These are phyloP conservation scores for Phytophthora litchii DNA, from an alignment of 352 stramenopile species.

Conservation along the genomic window DNA sequence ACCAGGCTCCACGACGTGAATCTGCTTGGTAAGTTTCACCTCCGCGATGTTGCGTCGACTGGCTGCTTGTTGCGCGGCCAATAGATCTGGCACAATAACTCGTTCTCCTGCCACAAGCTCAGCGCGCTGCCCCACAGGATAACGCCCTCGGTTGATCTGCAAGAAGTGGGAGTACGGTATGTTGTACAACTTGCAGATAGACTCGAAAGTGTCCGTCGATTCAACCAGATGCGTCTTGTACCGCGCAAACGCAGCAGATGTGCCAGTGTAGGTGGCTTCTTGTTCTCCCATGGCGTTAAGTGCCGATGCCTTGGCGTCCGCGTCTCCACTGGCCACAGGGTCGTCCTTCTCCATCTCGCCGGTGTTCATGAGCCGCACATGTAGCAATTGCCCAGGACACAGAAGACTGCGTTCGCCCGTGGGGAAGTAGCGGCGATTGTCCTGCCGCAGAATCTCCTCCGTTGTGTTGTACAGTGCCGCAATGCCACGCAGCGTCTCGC, in stretches of 20 bases:
- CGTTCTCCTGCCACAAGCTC: constrained; percentile 62
- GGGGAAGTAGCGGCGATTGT: constrained; percentile 85
- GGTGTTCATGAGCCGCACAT: constrained; percentile 82
- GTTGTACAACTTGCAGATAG: constrained; percentile 65
- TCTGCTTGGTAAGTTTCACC: constrained; percentile 88
- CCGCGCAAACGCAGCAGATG: constrained; percentile 58
- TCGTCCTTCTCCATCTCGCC: constrained; percentile 61
- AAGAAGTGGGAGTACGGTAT: constrained; percentile 76
- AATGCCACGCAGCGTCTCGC: constrained; percentile 74
- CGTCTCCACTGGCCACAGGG: constrained; percentile 7
- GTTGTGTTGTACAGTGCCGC: constrained; percentile 82
- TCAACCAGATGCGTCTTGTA: constrained; percentile 74
- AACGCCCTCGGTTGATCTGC: constrained; percentile 80
- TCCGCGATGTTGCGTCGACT: constrained; percentile 74
- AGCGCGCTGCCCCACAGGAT: constrained; percentile 66
- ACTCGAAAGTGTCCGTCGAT: constrained; percentile 70
- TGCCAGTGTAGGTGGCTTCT: constrained; percentile 36
- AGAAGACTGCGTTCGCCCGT: constrained; percentile 71
- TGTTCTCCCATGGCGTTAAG: constrained; percentile 17
- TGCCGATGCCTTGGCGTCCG: constrained; percentile 14
- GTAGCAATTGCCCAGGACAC: constrained; percentile 73
- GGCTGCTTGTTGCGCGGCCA: constrained; percentile 58
- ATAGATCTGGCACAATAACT: constrained; percentile 78
- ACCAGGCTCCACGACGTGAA: constrained; percentile 74
- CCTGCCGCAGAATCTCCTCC: constrained; percentile 75